A percentile compares a stretch with the other conserved stretches of the same genome.
phyloP scores from a whole-genome alignment of 1,284 basidiomycete genomes.

The Moesziomyces sp. region DNA sequence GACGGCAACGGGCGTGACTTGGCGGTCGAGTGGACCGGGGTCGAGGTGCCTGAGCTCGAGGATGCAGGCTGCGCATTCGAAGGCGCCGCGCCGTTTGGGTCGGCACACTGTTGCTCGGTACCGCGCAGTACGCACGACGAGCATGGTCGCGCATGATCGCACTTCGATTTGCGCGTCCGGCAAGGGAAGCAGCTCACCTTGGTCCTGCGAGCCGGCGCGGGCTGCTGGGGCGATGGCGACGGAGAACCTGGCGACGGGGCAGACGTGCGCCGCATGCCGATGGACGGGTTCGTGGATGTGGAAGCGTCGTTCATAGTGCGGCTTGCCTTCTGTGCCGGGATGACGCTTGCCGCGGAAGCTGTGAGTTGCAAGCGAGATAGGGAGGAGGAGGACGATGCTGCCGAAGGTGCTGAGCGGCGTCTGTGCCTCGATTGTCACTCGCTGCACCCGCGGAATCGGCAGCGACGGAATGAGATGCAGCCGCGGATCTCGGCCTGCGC shows the following conservation, averaged over 20 bases:
- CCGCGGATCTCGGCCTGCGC: neutral
- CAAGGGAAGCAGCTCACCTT: slow-evolving; percentile 40
- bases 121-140: slow-evolving; percentile 38
- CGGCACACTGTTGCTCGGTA: slow-evolving; percentile 21
- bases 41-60: slow-evolving; percentile 4
- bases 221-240: slow-evolving; percentile 9
- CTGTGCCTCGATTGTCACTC: too few relatives aligned
- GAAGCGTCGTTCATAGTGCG: neutral
- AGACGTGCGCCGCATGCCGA: slow-evolving; percentile 2
- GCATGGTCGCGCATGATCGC: slow-evolving; percentile 38
- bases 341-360: neutral
- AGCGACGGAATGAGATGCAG: neutral
- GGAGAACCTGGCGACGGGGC: slow-evolving; percentile 10
- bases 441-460: too few relatives aligned
- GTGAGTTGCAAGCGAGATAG: too few relatives aligned
- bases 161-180: slow-evolving; percentile 39
- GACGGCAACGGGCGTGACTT: slow-evolving; percentile 8
- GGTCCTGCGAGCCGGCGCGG: slow-evolving; percentile 14
- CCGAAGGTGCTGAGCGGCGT: too few relatives aligned
- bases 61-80: slow-evolving; percentile 7
- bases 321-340: neutral
- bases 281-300: neutral
- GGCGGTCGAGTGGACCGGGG: neutral
- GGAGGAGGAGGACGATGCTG: too few relatives aligned
- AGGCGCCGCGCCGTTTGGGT: slow-evolving; percentile 10